A percentile compares a stretch with the other conserved stretches of the same genome.
Conservation (phyloP, 768 basidiomycete species). For the Glaciozyma martinii region DNA sequence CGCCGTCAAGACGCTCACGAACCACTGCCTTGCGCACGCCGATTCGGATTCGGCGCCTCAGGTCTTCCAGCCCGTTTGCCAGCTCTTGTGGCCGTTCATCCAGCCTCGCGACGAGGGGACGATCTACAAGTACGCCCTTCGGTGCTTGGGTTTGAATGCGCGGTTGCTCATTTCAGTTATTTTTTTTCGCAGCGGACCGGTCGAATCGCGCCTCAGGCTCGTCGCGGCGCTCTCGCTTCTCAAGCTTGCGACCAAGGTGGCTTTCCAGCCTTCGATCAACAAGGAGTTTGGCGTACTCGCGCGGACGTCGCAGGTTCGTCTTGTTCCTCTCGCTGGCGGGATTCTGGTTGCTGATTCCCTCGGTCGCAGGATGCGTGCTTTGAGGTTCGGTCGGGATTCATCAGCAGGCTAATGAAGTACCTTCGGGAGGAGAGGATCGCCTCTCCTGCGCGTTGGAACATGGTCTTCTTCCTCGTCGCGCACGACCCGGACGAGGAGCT, state of each 20-base stretch:
- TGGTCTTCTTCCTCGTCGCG: conserved; percentile 77
- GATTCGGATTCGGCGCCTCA: conserved; percentile 50
- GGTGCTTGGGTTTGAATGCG: not conserved
- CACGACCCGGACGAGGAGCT: conserved; percentile 78
- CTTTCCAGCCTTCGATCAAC: conserved; percentile 52
- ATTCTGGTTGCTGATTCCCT: conserved; percentile 1
- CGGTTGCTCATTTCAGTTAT: conserved; percentile 18
- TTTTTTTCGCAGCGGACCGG: conserved; percentile 46
- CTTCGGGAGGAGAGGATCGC: conserved; percentile 54
- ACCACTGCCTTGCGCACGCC: conserved; percentile 66
- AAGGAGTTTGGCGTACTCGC: conserved; percentile 61
- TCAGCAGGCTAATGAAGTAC: conserved; percentile 61
- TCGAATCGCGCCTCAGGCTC: conserved; percentile 68
- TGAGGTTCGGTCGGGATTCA: conserved; percentile 68
- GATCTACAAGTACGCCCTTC: conserved; percentile 45
- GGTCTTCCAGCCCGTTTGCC: conserved; percentile 64
- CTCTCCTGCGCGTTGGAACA: conserved; percentile 59
- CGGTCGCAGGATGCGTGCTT: conserved; percentile 67
- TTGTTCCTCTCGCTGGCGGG: not conserved
- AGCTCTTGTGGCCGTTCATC: conserved; percentile 64
- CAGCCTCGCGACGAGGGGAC: conserved; percentile 44
- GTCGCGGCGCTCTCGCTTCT: conserved; percentile 72
- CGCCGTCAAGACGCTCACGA: conserved; percentile 68
- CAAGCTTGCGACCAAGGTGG: conserved; percentile 55
- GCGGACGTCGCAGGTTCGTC: conserved; percentile 62